phyloP scores from a whole-genome alignment of 2,329 filamentous ascomycete species.

The Trichoderma lentiforme region DNA sequence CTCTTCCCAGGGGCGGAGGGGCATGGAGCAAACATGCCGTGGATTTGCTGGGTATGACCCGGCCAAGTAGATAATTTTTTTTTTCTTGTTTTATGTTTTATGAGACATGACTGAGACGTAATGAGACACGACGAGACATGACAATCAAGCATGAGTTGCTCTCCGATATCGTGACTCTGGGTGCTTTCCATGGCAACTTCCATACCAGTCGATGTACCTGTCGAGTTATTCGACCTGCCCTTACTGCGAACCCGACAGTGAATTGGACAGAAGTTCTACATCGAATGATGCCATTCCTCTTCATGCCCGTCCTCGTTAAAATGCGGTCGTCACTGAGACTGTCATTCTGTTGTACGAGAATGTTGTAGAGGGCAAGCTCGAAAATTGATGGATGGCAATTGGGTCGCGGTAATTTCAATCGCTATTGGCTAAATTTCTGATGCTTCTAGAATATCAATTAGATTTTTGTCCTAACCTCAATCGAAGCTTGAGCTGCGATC shows the following conservation, averaged over 20 bases:
- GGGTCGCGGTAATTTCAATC: neutral
- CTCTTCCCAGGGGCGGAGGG: constrained; percentile 43
- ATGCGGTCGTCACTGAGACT: neutral
- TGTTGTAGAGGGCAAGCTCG: neutral
- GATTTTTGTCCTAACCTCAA: neutral
- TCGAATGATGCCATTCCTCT: neutral
- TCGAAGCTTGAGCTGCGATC: neutral
- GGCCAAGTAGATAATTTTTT: constrained; percentile 37
- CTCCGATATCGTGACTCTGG: neutral
- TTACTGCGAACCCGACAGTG: neutral
- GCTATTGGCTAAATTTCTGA: neutral
- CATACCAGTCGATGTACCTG: neutral
- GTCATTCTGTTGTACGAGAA: neutral
- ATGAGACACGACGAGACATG: neutral
- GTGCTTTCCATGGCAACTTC: neutral
- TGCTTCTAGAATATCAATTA: neutral
- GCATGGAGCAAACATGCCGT: constrained; percentile 68
- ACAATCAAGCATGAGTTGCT: neutral
- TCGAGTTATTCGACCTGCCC: neutral
- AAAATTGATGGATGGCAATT: neutral
- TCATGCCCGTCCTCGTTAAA: neutral
- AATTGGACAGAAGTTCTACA: neutral
- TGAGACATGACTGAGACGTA: neutral
- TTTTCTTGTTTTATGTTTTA: neutral
- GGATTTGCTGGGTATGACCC: constrained; percentile 61